phyloP scores from a whole-genome alignment of 352 stramenopile species.

The Elongisporangium undulatum region DNA sequence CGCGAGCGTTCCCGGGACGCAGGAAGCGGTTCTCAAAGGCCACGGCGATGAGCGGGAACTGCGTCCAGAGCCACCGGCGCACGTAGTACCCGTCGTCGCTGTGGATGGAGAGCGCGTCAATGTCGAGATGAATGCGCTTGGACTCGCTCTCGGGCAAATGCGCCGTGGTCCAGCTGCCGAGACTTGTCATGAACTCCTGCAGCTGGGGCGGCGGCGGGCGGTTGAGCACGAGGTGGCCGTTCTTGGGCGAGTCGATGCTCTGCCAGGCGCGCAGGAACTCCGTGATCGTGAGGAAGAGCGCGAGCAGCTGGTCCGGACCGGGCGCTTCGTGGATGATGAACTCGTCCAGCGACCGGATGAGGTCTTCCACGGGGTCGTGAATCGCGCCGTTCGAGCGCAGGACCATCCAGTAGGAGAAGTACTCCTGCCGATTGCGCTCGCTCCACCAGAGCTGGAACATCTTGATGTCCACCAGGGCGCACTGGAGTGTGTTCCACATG shows the following conservation, averaged over 20 bases:
- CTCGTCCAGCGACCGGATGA: slow-evolving; percentile 74
- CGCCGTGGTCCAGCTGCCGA: slow-evolving; percentile 47
- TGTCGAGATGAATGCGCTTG: slow-evolving; percentile 48
- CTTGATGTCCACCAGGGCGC: slow-evolving; percentile 73
- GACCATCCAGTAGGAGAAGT: slow-evolving; percentile 78
- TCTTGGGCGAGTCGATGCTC: slow-evolving; percentile 15
- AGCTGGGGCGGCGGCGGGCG: slow-evolving; percentile 57
- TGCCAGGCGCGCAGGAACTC: slow-evolving; percentile 78
- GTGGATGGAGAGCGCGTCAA: slow-evolving; percentile 61
- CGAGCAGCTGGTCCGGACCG: slow-evolving; percentile 55
- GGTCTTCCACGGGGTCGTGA: slow-evolving; percentile 77
- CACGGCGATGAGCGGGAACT: slow-evolving; percentile 79
- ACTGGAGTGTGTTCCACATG: slow-evolving; percentile 64
- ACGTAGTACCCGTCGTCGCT: slow-evolving; percentile 72
- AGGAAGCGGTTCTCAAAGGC: slow-evolving; percentile 73
- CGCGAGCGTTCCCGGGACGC: slow-evolving; percentile 18
- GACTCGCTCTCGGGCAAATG: slow-evolving; percentile 49
- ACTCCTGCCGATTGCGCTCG: slow-evolving; percentile 74
- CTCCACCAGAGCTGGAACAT: slow-evolving; percentile 87
- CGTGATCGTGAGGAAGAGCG: slow-evolving; percentile 72
- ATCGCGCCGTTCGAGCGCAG: slow-evolving; percentile 53
- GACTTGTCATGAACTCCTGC: slow-evolving; percentile 68
- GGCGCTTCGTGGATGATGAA: slow-evolving; percentile 61
- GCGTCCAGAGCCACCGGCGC: slow-evolving; percentile 77
- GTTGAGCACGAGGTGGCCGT: slow-evolving; percentile 19